Evolutionary conservation across 176 grass and related monocot species (phyloP).

Genomic region (Raddia guianensis): DNA sequence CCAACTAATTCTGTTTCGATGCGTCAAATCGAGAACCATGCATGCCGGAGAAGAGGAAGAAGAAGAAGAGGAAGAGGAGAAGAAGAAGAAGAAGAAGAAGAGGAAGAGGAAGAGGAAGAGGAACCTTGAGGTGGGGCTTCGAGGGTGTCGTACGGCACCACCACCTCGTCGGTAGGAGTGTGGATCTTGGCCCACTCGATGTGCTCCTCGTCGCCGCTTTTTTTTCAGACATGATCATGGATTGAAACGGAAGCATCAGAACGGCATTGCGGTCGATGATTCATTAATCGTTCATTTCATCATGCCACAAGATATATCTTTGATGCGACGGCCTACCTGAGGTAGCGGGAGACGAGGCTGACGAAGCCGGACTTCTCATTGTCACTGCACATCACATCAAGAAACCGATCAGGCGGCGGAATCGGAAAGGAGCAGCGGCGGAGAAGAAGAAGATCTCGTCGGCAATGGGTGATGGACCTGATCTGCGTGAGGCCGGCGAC

Average conservation of each 20-base stretch:
- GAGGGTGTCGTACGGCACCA: conserved; percentile 86
- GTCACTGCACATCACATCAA: conserved; percentile 48
- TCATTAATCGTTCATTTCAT: neutral
- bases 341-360: conserved; percentile 80
- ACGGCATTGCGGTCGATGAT: neutral
- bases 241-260: neutral
- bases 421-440: neutral
- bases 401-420: neutral
- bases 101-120: neutral
- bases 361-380: conserved; percentile 93
- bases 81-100: neutral
- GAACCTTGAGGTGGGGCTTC: conserved; percentile 61
- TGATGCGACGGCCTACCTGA: conserved; percentile 57
- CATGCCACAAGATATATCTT: neutral
- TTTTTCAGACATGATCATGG: neutral
- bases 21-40: neutral
- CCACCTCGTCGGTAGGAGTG: conserved; percentile 85
- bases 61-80: no score
- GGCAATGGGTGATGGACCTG: conserved; percentile 50
- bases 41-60: neutral
- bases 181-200: conserved; percentile 96
- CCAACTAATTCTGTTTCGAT: neutral
- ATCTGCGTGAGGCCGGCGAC: conserved; percentile 62
- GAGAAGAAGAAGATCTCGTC: neutral
- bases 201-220: conserved; percentile 71